Percentiles rank a stretch among this genome's conserved stretches.
Evolutionary conservation across 768 basidiomycete species (phyloP).

Genomic region (Wakefieldia striispora): DNA sequence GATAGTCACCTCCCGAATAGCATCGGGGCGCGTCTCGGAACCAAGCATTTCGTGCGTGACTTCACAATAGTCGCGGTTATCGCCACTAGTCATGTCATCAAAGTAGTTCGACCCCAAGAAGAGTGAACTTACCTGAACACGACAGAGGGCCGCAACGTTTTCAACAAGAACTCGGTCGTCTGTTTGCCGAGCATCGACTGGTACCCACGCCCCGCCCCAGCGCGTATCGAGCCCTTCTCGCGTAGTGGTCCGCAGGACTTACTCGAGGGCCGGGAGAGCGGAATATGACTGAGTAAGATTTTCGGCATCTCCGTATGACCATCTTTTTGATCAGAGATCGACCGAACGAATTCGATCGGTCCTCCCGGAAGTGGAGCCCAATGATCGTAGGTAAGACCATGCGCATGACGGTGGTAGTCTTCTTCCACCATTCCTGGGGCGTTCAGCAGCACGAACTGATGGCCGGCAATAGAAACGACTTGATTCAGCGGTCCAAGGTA

Average conservation of each 20-base stretch:
- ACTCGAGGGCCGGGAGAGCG: conserved; percentile 70
- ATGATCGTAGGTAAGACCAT: conserved; percentile 45
- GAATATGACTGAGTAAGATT: conserved; percentile 84
- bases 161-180: conserved; percentile 70
- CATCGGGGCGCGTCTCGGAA: conserved; percentile 19
- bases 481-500: conserved; percentile 72
- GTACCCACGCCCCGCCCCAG: conserved; percentile 78
- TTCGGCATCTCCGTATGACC: conserved; percentile 20
- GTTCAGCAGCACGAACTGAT: conserved; percentile 70
- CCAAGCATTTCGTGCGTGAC: conserved; percentile 48
- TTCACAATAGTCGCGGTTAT: conserved; percentile 92
- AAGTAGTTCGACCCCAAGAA: not conserved
- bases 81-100: conserved; percentile 50
- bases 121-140: conserved; percentile 64
- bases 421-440: conserved; percentile 82
- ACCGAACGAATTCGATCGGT: conserved; percentile 58
- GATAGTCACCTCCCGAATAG: conserved; percentile 76
- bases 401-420: conserved; percentile 64
- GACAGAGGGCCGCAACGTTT: conserved; percentile 58
- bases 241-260: conserved; percentile 76
- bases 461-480: conserved; percentile 59
- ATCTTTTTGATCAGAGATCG: conserved; percentile 35
- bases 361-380: conserved; percentile 57
- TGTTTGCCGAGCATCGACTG: conserved; percentile 81
- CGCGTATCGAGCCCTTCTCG: conserved; percentile 67